These are phyloP conservation scores for Eucalyptus erythrocorys DNA, from an alignment of 345 rosid species.

Conservation along the genomic window DNA sequence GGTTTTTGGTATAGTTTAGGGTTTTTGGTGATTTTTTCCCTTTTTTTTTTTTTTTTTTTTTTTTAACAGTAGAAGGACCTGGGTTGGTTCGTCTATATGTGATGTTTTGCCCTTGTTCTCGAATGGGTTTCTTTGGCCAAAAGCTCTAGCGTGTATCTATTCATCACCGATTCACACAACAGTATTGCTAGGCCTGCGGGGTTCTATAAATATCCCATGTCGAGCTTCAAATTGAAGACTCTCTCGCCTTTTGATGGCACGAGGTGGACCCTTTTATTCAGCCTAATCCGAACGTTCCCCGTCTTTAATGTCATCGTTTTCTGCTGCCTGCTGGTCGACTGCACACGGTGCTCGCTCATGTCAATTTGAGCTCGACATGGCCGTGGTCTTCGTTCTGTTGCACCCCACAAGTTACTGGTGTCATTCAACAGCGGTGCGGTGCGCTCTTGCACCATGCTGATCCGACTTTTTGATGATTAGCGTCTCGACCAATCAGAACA, in stretches of 20 bases:
- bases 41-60: too few species aligned
- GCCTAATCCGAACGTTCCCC: not conserved
- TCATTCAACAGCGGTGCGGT: not conserved
- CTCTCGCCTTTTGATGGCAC: not conserved
- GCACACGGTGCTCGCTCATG: not conserved
- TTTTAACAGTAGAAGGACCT: not conserved
- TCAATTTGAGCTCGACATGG: not conserved
- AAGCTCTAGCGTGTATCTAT: not conserved
- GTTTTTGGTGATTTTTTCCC: too few species aligned
- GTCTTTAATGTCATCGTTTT: not conserved
- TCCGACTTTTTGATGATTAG: not conserved
- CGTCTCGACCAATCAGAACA: not conserved
- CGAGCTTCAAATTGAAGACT: not conserved
- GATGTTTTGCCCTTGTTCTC: not conserved
- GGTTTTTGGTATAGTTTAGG: too few species aligned
- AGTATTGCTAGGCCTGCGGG: not conserved
- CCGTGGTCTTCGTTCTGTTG: not conserved
- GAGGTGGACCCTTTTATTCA: not conserved
- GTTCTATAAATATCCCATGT: not conserved
- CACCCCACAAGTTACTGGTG: not conserved
- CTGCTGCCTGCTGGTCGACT: not conserved
- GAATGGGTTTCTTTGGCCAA: not conserved
- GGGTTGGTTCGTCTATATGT: not conserved
- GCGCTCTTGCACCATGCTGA: not conserved
- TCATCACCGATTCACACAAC: not conserved